Evolutionary conservation across 2,329 filamentous ascomycete species (phyloP), one percentile per base, ranked within the genome.

Genomic region (Stemphylium beticola): DNA sequence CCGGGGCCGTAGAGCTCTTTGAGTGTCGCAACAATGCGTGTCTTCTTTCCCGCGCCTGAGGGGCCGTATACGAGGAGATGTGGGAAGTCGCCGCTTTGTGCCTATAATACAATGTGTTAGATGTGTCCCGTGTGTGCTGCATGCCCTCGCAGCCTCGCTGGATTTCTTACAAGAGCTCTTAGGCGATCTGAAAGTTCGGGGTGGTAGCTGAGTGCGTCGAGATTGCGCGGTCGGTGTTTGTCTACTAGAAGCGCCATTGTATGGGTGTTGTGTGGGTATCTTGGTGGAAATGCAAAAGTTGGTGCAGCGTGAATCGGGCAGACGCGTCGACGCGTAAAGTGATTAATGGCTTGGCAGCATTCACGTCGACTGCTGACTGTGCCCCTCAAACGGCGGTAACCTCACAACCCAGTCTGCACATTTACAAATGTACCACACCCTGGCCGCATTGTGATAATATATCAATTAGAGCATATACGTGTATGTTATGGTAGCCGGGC

Each of bases 31-130:
- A 97, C 92, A 64, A 98, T 96, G 38, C 95, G 88, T 1, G 95
- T 99, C 79, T 99, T 99, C 77, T 99, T 99, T 64, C 95, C 95
- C 4, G 95, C 95, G 31, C 95, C 95, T 0, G 93, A 97, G 1
- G 95, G 95, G 0, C 95, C 95, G 74, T 98, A 99, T 61, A 99
- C 91, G 59, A 99, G 90, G 41, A 99, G 87, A 78, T 99, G 96
- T 44, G 95, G 95, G 74, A 99, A 99, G 76, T 99, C 96, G 66
- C 93, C 92, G 78, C 90, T 96, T 85, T 96, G 91, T 49, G 95
- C 95, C 93, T 96, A 58, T 14, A 26, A 18, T 34, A 10, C 26
- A 22, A 37, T 24, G 20, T 15, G 47, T 66, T 57, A 61, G 57
- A 48, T 55, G 24, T 41, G 32, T 8, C 18, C 31, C 26, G 11